Percentiles rank a stretch among this genome's conserved stretches.
These are phyloP conservation scores for Zymoseptoria passerinii DNA, from an alignment of 2,329 filamentous ascomycete genomes.

Conservation along the genomic window DNA sequence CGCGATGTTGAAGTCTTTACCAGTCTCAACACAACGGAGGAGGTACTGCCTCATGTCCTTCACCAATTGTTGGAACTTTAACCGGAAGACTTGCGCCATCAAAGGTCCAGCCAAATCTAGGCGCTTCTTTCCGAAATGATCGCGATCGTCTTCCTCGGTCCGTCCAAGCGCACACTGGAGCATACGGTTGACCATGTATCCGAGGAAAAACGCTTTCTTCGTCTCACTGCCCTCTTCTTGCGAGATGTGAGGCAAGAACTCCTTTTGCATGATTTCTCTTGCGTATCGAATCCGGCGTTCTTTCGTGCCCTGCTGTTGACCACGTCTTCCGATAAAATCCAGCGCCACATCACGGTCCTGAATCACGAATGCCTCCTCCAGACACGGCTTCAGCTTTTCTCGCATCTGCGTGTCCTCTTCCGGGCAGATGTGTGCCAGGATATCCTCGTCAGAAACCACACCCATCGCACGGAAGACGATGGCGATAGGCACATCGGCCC, in stretches of 20 bases:
- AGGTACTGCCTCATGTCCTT: conserved; percentile 86
- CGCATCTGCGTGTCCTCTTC: conserved; percentile 93
- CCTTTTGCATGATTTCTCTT: conserved; percentile 91
- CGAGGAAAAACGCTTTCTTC: conserved; percentile 92
- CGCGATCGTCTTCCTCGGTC: conserved; percentile 89
- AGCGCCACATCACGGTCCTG: conserved; percentile 91
- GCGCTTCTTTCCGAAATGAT: conserved; percentile 98
- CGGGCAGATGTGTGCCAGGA: conserved; percentile 94
- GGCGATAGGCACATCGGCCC: conserved; percentile 83
- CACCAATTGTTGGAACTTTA: conserved; percentile 82
- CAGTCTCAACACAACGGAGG: conserved; percentile 82
- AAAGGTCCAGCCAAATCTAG: conserved; percentile 90
- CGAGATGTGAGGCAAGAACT: conserved; percentile 92
- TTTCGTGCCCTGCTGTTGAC: conserved; percentile 64
- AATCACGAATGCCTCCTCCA: conserved; percentile 93
- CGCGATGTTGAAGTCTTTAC: conserved; percentile 80
- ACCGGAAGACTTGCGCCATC: conserved; percentile 91
- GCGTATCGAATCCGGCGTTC: conserved; percentile 89
- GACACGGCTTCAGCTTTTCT: conserved; percentile 93
- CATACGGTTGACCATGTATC: conserved; percentile 97
- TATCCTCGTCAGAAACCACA: conserved; percentile 95
- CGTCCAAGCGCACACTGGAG: conserved; percentile 88
- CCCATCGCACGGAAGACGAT: conserved; percentile 94
- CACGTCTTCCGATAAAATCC: conserved; percentile 92
- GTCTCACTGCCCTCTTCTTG: conserved; percentile 92